These are phyloP conservation scores for Hypoxylon trugodes DNA, from an alignment of 495 filamentous ascomycete genomes.

Conservation along the genomic window DNA sequence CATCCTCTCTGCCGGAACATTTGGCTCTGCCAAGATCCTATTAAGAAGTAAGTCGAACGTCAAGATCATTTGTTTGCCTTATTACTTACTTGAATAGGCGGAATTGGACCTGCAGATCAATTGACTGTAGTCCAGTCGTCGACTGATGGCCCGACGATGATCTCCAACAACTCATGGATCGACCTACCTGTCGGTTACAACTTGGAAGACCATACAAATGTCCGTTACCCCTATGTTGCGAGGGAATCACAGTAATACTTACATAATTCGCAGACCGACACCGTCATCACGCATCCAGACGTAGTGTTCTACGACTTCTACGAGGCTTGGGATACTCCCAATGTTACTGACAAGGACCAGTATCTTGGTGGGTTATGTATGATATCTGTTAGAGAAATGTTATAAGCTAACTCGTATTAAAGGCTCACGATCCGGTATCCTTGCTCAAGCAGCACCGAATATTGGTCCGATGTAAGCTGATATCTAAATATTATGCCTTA, in stretches of 20 bases:
- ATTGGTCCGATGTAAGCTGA: conserved; percentile 64
- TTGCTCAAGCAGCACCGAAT: conserved; percentile 75
- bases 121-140: conserved; percentile 62
- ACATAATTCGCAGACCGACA: conserved; percentile 53
- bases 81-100: conserved; percentile 45
- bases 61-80: not conserved
- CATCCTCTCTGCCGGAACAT: conserved; percentile 73
- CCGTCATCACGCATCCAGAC: conserved; percentile 67
- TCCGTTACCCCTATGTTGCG: not conserved
- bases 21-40: conserved; percentile 65
- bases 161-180: conserved; percentile 65
- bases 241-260: not conserved
- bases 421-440: conserved; percentile 64
- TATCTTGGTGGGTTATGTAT: conserved; percentile 46
- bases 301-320: conserved; percentile 73
- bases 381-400: conserved; percentile 24
- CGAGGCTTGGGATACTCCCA: conserved; percentile 60
- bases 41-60: conserved; percentile 18
- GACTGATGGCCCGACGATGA: conserved; percentile 60
- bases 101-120: conserved; percentile 68
- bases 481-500: conserved; percentile 17
- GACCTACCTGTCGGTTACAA: conserved; percentile 76
- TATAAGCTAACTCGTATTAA: conserved; percentile 38
- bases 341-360: conserved; percentile 42
- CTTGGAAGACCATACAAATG: conserved; percentile 73